Evolutionary conservation across 2,329 filamentous ascomycete genomes (phyloP), one percentile per base, ranked within the genome.

Genomic region (Fusarium avenaceum): DNA sequence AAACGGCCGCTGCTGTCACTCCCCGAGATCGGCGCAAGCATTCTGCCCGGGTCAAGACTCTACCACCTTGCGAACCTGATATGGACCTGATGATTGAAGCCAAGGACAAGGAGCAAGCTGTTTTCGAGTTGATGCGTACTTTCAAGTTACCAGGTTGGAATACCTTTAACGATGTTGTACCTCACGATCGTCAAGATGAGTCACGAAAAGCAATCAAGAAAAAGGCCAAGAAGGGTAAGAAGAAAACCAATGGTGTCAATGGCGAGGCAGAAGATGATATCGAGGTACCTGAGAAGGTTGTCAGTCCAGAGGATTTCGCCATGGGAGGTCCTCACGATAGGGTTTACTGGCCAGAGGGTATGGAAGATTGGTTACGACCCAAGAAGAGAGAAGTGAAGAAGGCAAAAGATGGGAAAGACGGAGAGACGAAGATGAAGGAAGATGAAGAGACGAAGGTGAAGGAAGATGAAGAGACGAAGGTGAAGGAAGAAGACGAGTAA

Each of bases 31-130:
- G 94, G 28, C 87, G 95, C 60, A 97, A 97, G 78, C 95, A 98
- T 75, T 93, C 89, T 35, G 86, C 93, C 0, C 87, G 95, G 10
- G 93, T 97, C 3, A 85, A 85, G 68, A 92, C 89, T 1, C 79
- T 98, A 1, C 95, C 95, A 1, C 94, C 95, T 0, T 97, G 95
- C 73, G 85, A 89, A 6, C 82, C 87, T 1, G 89, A 91, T 32
- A 96, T 96, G 91, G 95, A 97, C 75, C 83, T 98, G n/a, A 98
- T 98, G 95, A 97, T 98, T 63, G 95, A 98, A 80, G 95, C 95
- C 47, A 98, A 98, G 77, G 95, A 97, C 76, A 98, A 98, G 79
- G 95, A 98, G 77, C 95, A 98, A 78, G 94, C 95, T 0, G 93
- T 97, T 0, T 97, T 98, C 73, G 93, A 97, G 68, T 84, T 98